Conservation (phyloP, 2,329 filamentous ascomycete genomes). For the Calonectria hawksworthii region DNA sequence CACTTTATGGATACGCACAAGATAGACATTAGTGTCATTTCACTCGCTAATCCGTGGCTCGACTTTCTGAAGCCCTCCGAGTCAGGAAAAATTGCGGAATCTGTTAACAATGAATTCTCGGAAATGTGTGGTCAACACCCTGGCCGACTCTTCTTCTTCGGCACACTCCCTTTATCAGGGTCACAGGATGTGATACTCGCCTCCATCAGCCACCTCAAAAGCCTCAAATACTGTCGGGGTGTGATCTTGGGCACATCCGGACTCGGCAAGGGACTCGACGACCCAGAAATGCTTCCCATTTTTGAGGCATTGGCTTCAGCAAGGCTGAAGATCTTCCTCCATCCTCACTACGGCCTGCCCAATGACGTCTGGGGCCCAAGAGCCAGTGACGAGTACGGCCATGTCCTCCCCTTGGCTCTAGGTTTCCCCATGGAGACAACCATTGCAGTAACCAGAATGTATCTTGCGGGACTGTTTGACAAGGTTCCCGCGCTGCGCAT, state of each 20-base stretch:
- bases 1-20: conserved; percentile 88
- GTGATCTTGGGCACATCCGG: conserved; percentile 91
- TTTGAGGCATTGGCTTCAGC: conserved; percentile 77
- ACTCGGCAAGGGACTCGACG: conserved; percentile 84
- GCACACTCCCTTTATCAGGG: conserved; percentile 82
- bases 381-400: conserved; percentile 79
- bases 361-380: conserved; percentile 83
- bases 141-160: conserved; percentile 85
- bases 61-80: conserved; percentile 79
- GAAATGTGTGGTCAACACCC: conserved; percentile 76
- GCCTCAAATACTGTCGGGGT: conserved; percentile 80
- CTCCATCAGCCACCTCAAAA: conserved; percentile 74
- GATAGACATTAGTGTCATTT: conserved; percentile 88
- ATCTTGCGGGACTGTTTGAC: conserved; percentile 89
- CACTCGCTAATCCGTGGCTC: conserved; percentile 93
- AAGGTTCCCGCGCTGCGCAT: conserved; percentile 77
- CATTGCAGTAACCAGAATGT: conserved; percentile 89
- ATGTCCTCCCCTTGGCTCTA: conserved; percentile 87
- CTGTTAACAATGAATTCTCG: conserved; percentile 85
- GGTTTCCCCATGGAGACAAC: conserved; percentile 95
- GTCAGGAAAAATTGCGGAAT: conserved; percentile 72
- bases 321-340: conserved; percentile 81
- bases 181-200: conserved; percentile 71
- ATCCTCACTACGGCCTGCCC: conserved; percentile 93
- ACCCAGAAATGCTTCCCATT: conserved; percentile 78